Percentiles rank a stretch among this genome's conserved stretches.
Evolutionary conservation across 768 basidiomycete genomes (phyloP).

Genomic region (Chiua virens): DNA sequence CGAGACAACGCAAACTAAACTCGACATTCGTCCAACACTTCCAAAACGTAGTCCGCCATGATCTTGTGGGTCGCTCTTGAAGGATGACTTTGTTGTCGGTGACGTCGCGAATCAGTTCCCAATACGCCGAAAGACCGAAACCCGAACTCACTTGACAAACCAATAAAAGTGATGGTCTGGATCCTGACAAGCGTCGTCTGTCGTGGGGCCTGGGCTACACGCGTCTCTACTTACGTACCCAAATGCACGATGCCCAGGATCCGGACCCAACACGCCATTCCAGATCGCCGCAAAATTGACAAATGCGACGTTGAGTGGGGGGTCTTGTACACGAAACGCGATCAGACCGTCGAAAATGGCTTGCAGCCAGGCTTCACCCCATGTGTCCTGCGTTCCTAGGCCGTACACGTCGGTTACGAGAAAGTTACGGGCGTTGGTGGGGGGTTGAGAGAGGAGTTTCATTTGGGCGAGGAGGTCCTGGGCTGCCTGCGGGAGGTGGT

Average conservation of each 20-base stretch:
- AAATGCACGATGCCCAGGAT: conserved; percentile 48
- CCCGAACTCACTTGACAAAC: conserved; percentile 25
- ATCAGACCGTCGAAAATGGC: conserved; percentile 43
- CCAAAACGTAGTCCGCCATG: conserved; percentile 52
- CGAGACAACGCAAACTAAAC: not conserved
- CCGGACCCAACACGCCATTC: conserved; percentile 44
- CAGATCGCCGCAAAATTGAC: conserved; percentile 50
- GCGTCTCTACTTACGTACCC: conserved; percentile 44
- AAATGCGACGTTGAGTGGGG: conserved; percentile 42
- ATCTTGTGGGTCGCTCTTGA: conserved; percentile 49
- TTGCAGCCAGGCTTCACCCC: conserved; percentile 49
- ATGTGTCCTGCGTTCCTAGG: conserved; percentile 38
- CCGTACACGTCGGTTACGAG: conserved; percentile 53
- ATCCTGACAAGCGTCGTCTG: conserved; percentile 35
- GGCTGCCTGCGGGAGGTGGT: conserved; percentile 47
- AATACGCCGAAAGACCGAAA: not conserved
- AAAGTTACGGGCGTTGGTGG: conserved; percentile 51
- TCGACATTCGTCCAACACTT: conserved; percentile 38
- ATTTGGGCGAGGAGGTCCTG: conserved; percentile 46
- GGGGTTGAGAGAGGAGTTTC: conserved; percentile 43
- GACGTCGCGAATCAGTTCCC: not conserved
- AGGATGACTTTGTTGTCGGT: conserved; percentile 40
- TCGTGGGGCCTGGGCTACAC: conserved; percentile 34
- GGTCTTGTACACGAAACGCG: conserved; percentile 30
- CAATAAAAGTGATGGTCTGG: conserved; percentile 55